Conservation (phyloP, 768 basidiomycete genomes). For the Gymnopilus junonius region DNA sequence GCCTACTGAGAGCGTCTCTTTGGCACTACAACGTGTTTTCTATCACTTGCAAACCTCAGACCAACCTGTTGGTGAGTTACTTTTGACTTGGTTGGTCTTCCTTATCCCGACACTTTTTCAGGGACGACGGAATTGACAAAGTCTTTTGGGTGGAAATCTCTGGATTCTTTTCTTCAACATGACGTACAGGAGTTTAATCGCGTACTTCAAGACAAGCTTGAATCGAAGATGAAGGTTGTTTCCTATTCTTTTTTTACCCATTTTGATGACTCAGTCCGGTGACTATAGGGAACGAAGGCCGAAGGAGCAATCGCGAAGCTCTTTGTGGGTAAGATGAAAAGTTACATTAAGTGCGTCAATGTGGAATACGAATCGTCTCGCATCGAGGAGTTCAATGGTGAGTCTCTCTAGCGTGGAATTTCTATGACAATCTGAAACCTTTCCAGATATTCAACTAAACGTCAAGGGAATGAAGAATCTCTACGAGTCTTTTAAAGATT, state of each 20-base stretch:
- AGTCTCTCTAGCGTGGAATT: constrained; percentile 1
- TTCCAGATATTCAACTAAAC: constrained; percentile 94
- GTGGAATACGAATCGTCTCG: constrained; percentile 96
- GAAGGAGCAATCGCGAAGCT: constrained; percentile 95
- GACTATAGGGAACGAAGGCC: constrained; percentile 81
- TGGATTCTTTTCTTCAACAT: constrained; percentile 98
- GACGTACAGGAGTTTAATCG: constrained; percentile 99
- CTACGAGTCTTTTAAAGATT: constrained; percentile 96
- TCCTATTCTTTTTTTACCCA: neutral
- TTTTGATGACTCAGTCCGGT: neutral
- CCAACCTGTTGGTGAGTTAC: constrained; percentile 85
- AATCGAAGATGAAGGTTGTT: constrained; percentile 96
- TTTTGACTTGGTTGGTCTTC: neutral
- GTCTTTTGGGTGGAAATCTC: constrained; percentile 99
- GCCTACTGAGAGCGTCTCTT: constrained; percentile 91
- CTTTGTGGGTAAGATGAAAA: constrained; percentile 99
- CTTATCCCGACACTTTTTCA: constrained; percentile 29
- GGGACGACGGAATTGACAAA: constrained; percentile 98
- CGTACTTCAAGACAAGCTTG: constrained; percentile 94
- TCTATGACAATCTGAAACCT: constrained; percentile 4
- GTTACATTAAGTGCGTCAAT: constrained; percentile 98
- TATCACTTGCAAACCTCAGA: constrained; percentile 98
- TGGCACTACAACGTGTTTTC: constrained; percentile 96
- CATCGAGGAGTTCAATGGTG: constrained; percentile 96
- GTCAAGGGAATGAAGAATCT: constrained; percentile 99